A percentile compares a stretch with the other conserved stretches of the same genome.
Evolutionary conservation across 441 rosid genomes (phyloP).

Genomic region (Populus hybrid): DNA sequence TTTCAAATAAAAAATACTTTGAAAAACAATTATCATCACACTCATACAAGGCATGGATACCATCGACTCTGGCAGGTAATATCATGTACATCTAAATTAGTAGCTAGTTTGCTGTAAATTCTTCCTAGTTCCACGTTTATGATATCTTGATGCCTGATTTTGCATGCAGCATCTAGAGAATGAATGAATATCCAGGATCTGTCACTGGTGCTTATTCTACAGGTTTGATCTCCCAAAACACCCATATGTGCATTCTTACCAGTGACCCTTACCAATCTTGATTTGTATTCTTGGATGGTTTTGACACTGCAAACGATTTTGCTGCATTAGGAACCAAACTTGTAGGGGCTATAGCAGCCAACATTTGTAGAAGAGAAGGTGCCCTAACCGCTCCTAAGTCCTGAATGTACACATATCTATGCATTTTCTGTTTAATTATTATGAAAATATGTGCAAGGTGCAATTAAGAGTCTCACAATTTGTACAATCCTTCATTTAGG

Average conservation of each 20-base stretch:
- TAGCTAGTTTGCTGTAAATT: background rate
- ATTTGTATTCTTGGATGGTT: constrained; percentile 3
- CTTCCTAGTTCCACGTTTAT: background rate
- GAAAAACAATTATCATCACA: background rate
- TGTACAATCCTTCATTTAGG: too few species aligned
- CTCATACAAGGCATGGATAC: constrained; percentile 27
- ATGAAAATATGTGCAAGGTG: too few species aligned
- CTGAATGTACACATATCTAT: background rate
- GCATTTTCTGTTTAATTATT: too few species aligned
- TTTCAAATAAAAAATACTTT: too few species aligned
- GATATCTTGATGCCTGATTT: background rate
- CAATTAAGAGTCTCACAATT: too few species aligned
- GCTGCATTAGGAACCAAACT: constrained; percentile 9
- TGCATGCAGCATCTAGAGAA: constrained; percentile 33
- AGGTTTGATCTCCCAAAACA: constrained; percentile 12
- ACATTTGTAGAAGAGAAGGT: background rate
- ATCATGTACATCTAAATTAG: background rate
- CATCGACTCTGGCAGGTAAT: constrained; percentile 34
- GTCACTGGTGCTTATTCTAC: constrained; percentile 34
- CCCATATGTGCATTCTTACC: background rate
- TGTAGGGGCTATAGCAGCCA: constrained; percentile 7
- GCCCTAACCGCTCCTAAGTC: too few species aligned
- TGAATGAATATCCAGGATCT: constrained; percentile 31
- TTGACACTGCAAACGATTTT: constrained; percentile 23
- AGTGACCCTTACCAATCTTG: background rate